Percentiles rank a stretch among this genome's conserved stretches.
phyloP scores from a whole-genome alignment of 257 asterid species.

The Nicotiana tabacum region DNA sequence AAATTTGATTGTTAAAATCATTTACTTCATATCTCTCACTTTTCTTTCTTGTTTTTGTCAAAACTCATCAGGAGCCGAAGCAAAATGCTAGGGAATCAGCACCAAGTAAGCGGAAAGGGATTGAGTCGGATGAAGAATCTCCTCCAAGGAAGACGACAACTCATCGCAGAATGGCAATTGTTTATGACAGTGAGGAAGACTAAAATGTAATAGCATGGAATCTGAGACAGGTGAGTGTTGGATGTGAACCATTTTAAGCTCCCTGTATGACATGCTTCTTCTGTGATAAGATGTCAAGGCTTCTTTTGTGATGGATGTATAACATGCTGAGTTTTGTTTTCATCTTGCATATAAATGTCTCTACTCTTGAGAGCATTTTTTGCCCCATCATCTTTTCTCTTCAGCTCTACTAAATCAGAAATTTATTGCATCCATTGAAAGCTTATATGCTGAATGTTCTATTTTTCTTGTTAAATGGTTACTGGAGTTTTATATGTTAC shows the following conservation, averaged over 20 bases:
- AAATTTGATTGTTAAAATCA: neutral
- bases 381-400: neutral
- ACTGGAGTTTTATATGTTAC: neutral
- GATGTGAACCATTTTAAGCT: neutral
- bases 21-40: neutral
- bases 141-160: constrained; percentile 70
- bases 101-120: constrained; percentile 69
- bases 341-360: neutral
- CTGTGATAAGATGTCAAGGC: constrained; percentile 2
- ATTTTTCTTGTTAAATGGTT: neutral
- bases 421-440: neutral
- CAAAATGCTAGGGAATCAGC: constrained; percentile 54
- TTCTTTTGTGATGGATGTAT: neutral
- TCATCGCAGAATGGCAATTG: constrained; percentile 87
- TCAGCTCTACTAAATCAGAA: neutral
- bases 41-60: neutral
- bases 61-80: constrained; percentile 59
- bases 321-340: neutral
- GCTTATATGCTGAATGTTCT: neutral
- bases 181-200: constrained; percentile 87
- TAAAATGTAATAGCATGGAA: constrained; percentile 20
- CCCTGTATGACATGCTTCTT: neutral
- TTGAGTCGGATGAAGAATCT: constrained; percentile 90
- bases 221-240: neutral
- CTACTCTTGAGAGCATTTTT: neutral